Base-by-base conservation (phyloP, 352 stramenopile species). In the Globisporangium camurandrum region DNA sequence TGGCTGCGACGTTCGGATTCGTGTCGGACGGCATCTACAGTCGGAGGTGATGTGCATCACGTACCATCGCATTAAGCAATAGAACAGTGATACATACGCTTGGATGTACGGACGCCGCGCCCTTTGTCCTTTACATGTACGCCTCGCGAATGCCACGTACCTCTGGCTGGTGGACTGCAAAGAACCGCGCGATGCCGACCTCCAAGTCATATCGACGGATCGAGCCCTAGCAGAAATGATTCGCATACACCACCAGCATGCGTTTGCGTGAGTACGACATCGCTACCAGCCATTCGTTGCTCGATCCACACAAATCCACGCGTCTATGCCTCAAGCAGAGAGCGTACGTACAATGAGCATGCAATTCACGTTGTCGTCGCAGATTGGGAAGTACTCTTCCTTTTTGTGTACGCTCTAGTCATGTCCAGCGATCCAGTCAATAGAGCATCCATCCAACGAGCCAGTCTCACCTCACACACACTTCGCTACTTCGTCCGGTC, bases 381-480 rank as follows among this genome's bases (percentile, higher is more conserved):
- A 86, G 23, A 93, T 59, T 0, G 82, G 74, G 49, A 93, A 91
- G 37, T 91, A 89, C 24, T 93, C 79, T 42, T 89, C 72, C 4
- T 63, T 81, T 54, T 87, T 87, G 58, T 84, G 70, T 0, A 64
- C 75, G 36, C 78, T 89, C 78, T 89, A n/a, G 7, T 4, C 19
- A 30, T 26, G 23, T 1, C 16, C 33, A 34, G 12, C 33, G 39
- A 12, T 41, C 42, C 24, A 47, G 22, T 1, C 37, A 27, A 16
- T 14, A 33, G 19, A n/a, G n/a, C n/a, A n/a, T n/a, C n/a, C n/a
- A n/a, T n/a, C n/a, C n/a, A n/a, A n/a, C n/a, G n/a, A n/a, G n/a
- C n/a, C n/a, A n/a, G n/a, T n/a, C n/a, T n/a, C n/a, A n/a, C n/a
- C n/a, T n/a, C n/a, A n/a, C n/a, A n/a, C n/a, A n/a, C n/a, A n/a